Base-by-base conservation (phyloP, 73 alveolate species). In the Paramecium octaurelia region DNA sequence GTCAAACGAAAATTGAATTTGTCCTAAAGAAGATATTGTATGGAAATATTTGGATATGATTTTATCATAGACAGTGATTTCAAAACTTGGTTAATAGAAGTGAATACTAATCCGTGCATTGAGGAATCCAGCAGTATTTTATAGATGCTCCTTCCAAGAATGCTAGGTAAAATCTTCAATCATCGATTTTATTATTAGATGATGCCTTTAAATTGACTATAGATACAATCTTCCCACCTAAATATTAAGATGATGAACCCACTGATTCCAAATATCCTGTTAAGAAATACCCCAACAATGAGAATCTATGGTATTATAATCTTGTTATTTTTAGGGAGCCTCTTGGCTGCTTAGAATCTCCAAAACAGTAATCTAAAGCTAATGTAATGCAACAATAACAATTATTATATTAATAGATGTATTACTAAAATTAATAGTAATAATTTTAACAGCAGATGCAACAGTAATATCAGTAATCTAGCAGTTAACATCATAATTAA, bases 31-130 rank as follows among this genome's bases (percentile, higher is more conserved):
- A 92, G 95, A 86, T 92, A 92, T 86, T 95, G 98, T 77, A 96
- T 97, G 92, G 99, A 97, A 92, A 92, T 97, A 34, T 97, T 97
- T 77, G 99, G 99, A 59, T 97, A 97, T 86, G 99, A 97, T 90
- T 97, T 97, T 86, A 96, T 97, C 21, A 68, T 97, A 38, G 99
- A 96, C 94, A 92, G 90, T 36, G 93, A 96, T 88, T 93, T 86
- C 44, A 95, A 96, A 71, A 96, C 98, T 11, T 97, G 97, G 98
- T 92, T 97, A 11, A 95, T 97, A n/a, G 99, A 97, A 84, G 97
- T 97, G 23, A 97, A 97, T 93, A 97, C 99, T 8, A 97, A 97
- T 89, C 99, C 99, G n/a, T 97, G 99, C 76, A 68, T 96, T 42
- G 99, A 97, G 84, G 97, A 94, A 85, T 93, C 98, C 16, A 91